Base-by-base conservation (phyloP, 495 filamentous ascomycete species). In the Penicillium roqueforti region DNA sequence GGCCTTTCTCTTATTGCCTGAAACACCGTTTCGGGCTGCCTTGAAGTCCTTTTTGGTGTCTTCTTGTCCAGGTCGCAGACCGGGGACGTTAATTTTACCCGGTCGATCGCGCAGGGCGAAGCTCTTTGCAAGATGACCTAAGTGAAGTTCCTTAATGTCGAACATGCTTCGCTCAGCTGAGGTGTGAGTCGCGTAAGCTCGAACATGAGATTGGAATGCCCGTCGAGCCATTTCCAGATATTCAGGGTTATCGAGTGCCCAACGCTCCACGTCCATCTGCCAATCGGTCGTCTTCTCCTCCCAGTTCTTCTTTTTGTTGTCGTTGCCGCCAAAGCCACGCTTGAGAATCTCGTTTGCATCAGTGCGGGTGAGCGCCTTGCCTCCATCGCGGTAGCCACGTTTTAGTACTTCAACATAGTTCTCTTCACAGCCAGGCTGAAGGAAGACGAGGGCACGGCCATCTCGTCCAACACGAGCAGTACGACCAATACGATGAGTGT, bases 161-260 rank as follows among this genome's bases (percentile, higher is more conserved):
- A 97, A 98, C 60, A 87, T 88, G 26, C 67, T 70, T 31, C 92
- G 80, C 73, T 98, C 93, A 48, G 83, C 80, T 9, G 85, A 80
- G 8, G 95, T 85, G 69, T 97, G 93, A 1, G 93, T 98, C 3
- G 95, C 89, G 63, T 98, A 98, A 0, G 95, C 93, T 14, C 95
- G 79, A 45, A 97, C 84, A 63, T 97, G 92, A 14, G 89, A 93
- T 57, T 92, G 88, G 75, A 87, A 98, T 0, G 86, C 93, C 42
- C 86, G 83, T 8, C 87, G 78, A 1, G 85, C 92, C 68, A 89
- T 75, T 53, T 88, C 87, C 1, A 91, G 79, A 32, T 80, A 77
- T 39, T 77, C 68, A 6, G 78, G 74, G 45, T 83, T 78, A 18
- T 82, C 80, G 4, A 86, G 62, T 4, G 81, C 75, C 86, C 88